Conservation (phyloP, 2,329 filamentous ascomycete genomes). For the Colletotrichum sp. region DNA sequence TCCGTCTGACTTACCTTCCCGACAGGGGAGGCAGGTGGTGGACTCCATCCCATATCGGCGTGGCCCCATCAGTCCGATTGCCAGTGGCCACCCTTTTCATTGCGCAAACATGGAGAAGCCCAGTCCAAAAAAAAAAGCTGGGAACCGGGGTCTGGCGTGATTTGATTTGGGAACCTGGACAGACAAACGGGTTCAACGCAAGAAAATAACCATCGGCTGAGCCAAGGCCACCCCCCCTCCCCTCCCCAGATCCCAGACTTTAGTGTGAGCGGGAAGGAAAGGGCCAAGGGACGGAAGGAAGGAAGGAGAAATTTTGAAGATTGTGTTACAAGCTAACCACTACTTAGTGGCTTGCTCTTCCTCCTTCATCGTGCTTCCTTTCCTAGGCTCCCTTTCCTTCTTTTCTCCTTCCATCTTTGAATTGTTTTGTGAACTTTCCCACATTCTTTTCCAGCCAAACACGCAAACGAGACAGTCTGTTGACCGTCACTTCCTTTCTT, state of each 20-base stretch:
- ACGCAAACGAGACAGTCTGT: conserved; percentile 9
- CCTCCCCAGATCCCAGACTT: background rate
- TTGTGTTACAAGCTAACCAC: background rate
- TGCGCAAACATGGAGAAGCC: conserved; percentile 12
- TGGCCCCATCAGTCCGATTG: background rate
- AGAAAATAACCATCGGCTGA: background rate
- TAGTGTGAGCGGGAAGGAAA: background rate
- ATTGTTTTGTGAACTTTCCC: conserved; percentile 2
- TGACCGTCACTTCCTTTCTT: conserved; percentile 18
- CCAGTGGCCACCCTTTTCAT: background rate
- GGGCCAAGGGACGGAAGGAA: background rate
- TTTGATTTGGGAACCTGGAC: background rate
- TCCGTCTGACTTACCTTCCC: background rate
- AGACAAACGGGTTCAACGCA: background rate
- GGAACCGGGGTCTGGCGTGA: background rate
- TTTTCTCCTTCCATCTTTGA: conserved; percentile 10
- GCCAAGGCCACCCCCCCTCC: background rate
- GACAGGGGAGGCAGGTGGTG: background rate
- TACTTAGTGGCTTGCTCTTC: conserved; percentile 18
- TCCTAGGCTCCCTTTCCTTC: background rate
- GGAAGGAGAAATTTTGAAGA: background rate
- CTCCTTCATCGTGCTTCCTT: background rate
- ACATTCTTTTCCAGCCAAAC: conserved; percentile 17
- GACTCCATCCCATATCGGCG: background rate
- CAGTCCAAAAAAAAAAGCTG: background rate